Conservation (phyloP, 768 basidiomycete species). For the Dacryopinax primogenitus region DNA sequence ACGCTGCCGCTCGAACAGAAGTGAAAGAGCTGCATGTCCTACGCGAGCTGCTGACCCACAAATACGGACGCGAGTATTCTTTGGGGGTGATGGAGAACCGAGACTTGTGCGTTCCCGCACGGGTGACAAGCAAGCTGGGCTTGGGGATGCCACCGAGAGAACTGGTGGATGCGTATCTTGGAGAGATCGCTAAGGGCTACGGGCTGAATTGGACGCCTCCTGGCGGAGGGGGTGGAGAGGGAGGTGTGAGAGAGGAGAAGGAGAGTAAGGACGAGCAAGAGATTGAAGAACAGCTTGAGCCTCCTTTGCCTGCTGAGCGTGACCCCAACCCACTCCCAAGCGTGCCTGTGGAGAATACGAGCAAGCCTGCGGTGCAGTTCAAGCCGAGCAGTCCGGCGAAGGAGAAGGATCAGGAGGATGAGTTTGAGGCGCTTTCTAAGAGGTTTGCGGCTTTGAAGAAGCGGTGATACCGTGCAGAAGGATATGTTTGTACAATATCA, state of each 20-base stretch:
- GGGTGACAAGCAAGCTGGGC: constrained; percentile 64
- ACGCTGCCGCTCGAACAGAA: constrained; percentile 84
- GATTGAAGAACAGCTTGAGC: not conserved
- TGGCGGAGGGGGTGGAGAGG: constrained; percentile 24
- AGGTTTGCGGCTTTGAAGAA: constrained; percentile 84
- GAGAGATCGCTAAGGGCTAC: constrained; percentile 83
- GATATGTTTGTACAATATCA: too few species aligned
- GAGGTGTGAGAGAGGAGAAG: constrained; percentile 6
- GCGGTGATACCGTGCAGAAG: constrained; percentile 39
- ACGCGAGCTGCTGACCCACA: constrained; percentile 90
- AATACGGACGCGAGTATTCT: constrained; percentile 86
- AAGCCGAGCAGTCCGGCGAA: constrained; percentile 20
- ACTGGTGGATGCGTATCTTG: constrained; percentile 77
- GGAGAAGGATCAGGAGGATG: constrained; percentile 38
- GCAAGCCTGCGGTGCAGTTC: constrained; percentile 17
- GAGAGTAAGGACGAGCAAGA: not conserved
- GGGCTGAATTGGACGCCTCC: constrained; percentile 52
- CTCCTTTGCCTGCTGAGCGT: constrained; percentile 11
- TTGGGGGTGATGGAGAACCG: constrained; percentile 75
- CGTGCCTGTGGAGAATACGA: constrained; percentile 19
- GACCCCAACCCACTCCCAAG: constrained; percentile 18
- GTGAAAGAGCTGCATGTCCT: constrained; percentile 84
- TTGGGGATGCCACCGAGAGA: constrained; percentile 55
- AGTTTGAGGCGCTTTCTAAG: constrained; percentile 60
- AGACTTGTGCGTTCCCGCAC: constrained; percentile 64